Conservation (phyloP, 495 filamentous ascomycete species). For the Penicillium flavigenum region DNA sequence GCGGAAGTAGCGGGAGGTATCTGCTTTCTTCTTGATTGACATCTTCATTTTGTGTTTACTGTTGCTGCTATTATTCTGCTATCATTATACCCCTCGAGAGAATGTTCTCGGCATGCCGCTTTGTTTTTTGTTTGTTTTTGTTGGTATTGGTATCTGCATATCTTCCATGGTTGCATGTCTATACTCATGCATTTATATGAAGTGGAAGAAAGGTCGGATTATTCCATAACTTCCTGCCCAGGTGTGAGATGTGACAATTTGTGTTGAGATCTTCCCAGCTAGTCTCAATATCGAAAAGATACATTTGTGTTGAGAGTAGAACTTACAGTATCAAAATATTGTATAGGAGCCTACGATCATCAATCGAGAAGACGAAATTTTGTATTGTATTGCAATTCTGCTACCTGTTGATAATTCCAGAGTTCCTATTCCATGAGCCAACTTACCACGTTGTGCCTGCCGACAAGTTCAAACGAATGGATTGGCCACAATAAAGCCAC, state of each 20-base stretch:
- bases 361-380: not conserved
- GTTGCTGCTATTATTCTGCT: slow-evolving; percentile 4
- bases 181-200: not conserved
- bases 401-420: not conserved
- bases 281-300: slow-evolving; percentile 4
- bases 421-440: not conserved
- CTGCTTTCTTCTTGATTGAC: not conserved
- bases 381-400: not conserved
- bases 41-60: not conserved
- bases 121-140: slow-evolving; percentile 3
- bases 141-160: not conserved
- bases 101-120: slow-evolving; percentile 6
- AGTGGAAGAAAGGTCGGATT: not conserved
- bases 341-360: not conserved
- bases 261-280: not conserved
- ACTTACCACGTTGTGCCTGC: not conserved
- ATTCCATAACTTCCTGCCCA: not conserved
- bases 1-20: slow-evolving; percentile 46
- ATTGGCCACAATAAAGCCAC: slow-evolving; percentile 7
- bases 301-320: not conserved
- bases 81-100: slow-evolving; percentile 29
- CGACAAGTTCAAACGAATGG: slow-evolving; percentile 1
- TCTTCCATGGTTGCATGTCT: slow-evolving; percentile 4
- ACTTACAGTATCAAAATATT: not conserved
- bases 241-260: not conserved